Evolutionary conservation across 2,329 filamentous ascomycete genomes (phyloP), one percentile per base, ranked within the genome.

Genomic region (Gremmenia infestans): DNA sequence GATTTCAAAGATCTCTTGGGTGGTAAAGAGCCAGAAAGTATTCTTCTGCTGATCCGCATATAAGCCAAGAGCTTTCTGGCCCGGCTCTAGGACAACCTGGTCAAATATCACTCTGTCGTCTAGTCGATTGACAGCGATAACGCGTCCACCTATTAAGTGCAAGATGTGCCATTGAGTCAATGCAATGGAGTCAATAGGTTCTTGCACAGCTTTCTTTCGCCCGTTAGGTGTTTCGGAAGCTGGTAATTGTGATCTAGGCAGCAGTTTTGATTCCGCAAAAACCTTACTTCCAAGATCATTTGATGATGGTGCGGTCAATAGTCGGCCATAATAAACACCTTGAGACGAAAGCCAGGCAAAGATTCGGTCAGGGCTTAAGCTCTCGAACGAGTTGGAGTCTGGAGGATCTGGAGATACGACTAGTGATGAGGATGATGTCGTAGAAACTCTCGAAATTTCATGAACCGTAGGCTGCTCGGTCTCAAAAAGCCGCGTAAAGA

Each of bases 1-100:
- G 56, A 99, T 87, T 73, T 99, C 94, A 64, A 91, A 97, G 50
- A 99, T 96, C 67, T 96, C 91, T 55, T 89, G 82, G 0, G 83
- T 81, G 0, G 93, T 97, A 68, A 97, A 96, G 2, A 99, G 80
- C 94, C 95, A 99, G 69, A 93, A 97, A 0, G 94, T 99, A 67
- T 93, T 95, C 76, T 97, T 96, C 71, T 94, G 93, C 58, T 88
- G 81, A 71, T 99, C 94, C 8, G 93, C 86, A 50, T 91, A 87
- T 17, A 99, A 81, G 0, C 89, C 91, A n/a, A 99, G 76, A 4
- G 87, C 84, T 65, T 80, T 86, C 65, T 96, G 89, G 0, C 88
- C 89, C 4, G 84, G 81, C 54, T 93, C 88, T 14, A 97, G 77
- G 4, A 99, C 87, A 22, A 86, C 79, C 72, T 97, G 91, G 69